phyloP scores from a whole-genome alignment of 345 rosid genomes.

The Bruguiera gymnorhiza region DNA sequence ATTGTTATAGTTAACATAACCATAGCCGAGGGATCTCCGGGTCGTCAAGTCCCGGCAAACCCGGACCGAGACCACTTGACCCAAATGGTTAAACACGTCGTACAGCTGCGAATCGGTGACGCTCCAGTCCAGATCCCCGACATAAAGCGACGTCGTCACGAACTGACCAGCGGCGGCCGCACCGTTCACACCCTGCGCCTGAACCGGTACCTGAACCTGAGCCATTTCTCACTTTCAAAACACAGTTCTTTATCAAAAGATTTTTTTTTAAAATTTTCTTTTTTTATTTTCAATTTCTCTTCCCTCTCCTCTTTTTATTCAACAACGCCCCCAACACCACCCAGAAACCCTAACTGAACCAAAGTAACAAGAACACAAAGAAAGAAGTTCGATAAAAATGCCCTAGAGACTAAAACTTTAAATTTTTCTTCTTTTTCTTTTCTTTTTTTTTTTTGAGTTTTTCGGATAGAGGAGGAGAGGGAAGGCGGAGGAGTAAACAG shows the following conservation, averaged over 20 bases:
- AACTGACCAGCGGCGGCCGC: conserved; percentile 3
- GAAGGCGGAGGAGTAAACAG: background rate
- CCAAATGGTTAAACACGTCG: conserved; percentile 75
- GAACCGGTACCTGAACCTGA: conserved; percentile 11
- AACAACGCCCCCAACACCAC: background rate
- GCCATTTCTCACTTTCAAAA: background rate
- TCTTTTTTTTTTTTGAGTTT: background rate
- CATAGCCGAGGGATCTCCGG: conserved; percentile 85
- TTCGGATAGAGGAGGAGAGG: conserved; percentile 9
- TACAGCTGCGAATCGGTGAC: conserved; percentile 80
- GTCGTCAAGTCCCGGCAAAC: conserved; percentile 74
- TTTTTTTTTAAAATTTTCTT: background rate
- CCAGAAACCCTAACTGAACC: background rate
- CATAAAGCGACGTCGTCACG: conserved; percentile 77
- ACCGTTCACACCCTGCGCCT: conserved; percentile 5
- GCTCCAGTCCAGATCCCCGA: conserved; percentile 79
- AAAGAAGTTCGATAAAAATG: background rate
- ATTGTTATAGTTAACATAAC: conserved; percentile 75
- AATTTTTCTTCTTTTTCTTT: background rate
- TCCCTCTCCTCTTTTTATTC: conserved; percentile 13
- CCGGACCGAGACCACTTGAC: conserved; percentile 79
- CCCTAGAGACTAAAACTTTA: background rate
- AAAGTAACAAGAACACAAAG: background rate
- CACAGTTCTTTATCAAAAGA: no score
- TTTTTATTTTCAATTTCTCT: background rate